Evolutionary conservation across 108 stramenopile genomes (phyloP).

Genomic region (Epithemia pelagica): DNA sequence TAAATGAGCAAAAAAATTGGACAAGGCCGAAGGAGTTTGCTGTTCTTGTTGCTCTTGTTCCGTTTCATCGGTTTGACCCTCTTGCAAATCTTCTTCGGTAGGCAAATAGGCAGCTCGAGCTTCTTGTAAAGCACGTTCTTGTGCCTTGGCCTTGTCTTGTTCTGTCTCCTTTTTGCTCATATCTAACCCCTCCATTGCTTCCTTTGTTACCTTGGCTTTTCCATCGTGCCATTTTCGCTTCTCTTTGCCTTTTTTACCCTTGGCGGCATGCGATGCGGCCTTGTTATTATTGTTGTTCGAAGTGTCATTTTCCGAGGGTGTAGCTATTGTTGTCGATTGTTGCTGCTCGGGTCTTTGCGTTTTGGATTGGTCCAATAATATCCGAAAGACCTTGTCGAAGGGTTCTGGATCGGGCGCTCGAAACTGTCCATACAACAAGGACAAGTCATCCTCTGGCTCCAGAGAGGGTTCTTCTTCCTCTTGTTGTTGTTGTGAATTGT

Average conservation of each 20-base stretch:
- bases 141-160: conserved; percentile 20
- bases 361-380: conserved; percentile 33
- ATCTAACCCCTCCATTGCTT: conserved; percentile 66
- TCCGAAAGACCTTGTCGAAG: conserved; percentile 41
- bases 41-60: conserved; percentile 24
- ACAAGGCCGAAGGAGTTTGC: conserved; percentile 46
- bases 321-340: background rate
- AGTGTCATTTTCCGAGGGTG: conserved; percentile 13
- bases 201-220: conserved; percentile 68
- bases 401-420: conserved; percentile 12
- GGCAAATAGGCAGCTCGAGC: conserved; percentile 86
- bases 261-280: background rate
- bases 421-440: background rate
- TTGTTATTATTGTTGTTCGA: conserved; percentile 17
- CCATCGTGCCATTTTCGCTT: conserved; percentile 79
- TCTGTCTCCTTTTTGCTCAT: conserved; percentile 38
- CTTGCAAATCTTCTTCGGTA: conserved; percentile 62
- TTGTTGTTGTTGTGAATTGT: background rate
- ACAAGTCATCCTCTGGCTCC: no score
- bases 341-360: background rate
- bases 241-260: conserved; percentile 52
- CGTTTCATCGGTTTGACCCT: conserved; percentile 60
- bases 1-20: conserved; percentile 44
- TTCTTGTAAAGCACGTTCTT: conserved; percentile 62
- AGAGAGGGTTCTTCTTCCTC: background rate